Conservation (phyloP, 257 asterid genomes). For the Solanum chilense region DNA sequence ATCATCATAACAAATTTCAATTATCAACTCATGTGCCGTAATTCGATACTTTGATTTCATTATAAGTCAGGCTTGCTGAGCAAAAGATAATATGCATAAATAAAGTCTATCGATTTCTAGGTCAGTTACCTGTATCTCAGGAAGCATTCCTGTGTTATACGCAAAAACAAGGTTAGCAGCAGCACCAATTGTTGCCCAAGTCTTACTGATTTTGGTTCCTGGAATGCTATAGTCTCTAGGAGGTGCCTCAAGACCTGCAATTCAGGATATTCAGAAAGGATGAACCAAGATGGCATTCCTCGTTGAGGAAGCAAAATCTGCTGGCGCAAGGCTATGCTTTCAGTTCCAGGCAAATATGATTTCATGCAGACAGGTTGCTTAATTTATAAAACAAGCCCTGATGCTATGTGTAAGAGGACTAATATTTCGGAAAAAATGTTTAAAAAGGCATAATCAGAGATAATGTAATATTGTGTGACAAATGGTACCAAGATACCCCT, state of each 20-base stretch:
- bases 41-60: not conserved
- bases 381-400: not conserved
- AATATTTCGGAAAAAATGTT: not conserved
- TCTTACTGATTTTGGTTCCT: slow-evolving; percentile 31
- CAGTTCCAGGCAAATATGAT: not conserved
- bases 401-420: not conserved
- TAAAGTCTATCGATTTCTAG: not conserved
- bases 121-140: slow-evolving; percentile 68
- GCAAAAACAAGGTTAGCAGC: slow-evolving; percentile 83
- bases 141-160: slow-evolving; percentile 95
- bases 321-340: not conserved
- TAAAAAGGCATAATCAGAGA: not conserved
- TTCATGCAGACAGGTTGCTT: not conserved
- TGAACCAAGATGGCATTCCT: not conserved
- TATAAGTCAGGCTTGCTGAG: not conserved
- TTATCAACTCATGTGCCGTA: not conserved
- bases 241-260: slow-evolving; percentile 26
- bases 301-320: not conserved
- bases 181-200: slow-evolving; percentile 70
- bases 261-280: not conserved
- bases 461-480: not conserved
- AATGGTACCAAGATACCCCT: not conserved
- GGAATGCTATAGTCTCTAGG: slow-evolving; percentile 60
- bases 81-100: not conserved
- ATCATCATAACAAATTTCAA: not conserved